Percentiles rank a stretch among this genome's conserved stretches.
phyloP scores from a whole-genome alignment of 2,329 filamentous ascomycete species.

The Anthostomella pinea region DNA sequence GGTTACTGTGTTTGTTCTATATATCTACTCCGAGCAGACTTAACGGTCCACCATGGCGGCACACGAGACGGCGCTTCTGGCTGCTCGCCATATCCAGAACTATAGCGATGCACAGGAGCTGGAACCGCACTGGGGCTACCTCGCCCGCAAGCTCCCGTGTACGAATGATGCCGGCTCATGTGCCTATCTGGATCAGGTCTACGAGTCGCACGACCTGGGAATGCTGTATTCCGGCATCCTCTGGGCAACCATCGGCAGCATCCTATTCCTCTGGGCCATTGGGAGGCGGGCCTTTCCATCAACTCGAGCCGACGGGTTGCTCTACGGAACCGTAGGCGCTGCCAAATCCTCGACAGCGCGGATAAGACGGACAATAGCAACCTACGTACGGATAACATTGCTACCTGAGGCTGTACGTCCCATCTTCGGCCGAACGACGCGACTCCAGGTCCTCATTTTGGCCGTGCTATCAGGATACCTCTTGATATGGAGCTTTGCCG shows the following conservation, averaged over 20 bases:
- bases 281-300: slow-evolving; percentile 27
- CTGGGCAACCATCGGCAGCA: slow-evolving; percentile 44
- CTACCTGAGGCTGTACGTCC: slow-evolving; percentile 56
- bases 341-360: slow-evolving; percentile 22
- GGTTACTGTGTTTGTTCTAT: slow-evolving; percentile 2
- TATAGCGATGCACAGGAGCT: slow-evolving; percentile 35
- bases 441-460: slow-evolving; percentile 64
- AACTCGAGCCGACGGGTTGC: slow-evolving; percentile 22
- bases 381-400: slow-evolving; percentile 49
- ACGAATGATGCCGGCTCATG: slow-evolving; percentile 56
- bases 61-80: slow-evolving; percentile 16
- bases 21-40: slow-evolving; percentile 2
- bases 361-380: slow-evolving; percentile 36
- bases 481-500: slow-evolving; percentile 65
- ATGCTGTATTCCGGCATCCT: slow-evolving; percentile 51
- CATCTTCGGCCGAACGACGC: slow-evolving; percentile 66
- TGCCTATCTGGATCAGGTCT: slow-evolving; percentile 54
- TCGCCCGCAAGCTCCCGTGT: slow-evolving; percentile 52
- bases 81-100: slow-evolving; percentile 44
- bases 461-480: slow-evolving; percentile 59
- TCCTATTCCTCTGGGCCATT: slow-evolving; percentile 43
- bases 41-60: slow-evolving; percentile 20
- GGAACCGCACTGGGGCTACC: slow-evolving; percentile 56
- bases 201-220: slow-evolving; percentile 45
- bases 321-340: slow-evolving; percentile 10